phyloP scores from a whole-genome alignment of 2,329 filamentous ascomycete genomes.

The Fusarium penzigii region DNA sequence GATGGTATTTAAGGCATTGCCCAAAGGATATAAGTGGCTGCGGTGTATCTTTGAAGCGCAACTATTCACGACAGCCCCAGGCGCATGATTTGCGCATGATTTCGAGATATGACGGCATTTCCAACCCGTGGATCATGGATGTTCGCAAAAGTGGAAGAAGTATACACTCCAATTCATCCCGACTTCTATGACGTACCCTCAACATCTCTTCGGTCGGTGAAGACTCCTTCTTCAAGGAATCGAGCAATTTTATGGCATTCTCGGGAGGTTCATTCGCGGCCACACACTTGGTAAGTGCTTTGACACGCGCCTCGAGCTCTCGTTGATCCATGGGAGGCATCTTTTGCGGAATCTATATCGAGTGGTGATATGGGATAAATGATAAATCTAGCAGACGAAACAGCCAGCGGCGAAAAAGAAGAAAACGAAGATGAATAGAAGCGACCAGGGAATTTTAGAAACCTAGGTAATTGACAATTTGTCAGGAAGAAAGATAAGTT shows the following conservation, averaged over 20 bases:
- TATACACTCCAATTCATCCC: no score
- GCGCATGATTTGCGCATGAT: neutral
- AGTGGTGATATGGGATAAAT: neutral
- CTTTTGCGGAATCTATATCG: neutral
- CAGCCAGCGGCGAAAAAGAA: slow-evolving; percentile 1
- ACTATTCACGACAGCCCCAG: neutral
- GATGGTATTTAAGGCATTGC: no score
- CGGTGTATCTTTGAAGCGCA: neutral
- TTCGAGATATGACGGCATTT: no score
- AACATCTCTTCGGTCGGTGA: slow-evolving; percentile 87
- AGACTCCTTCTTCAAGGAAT: slow-evolving; percentile 77
- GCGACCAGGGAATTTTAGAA: neutral
- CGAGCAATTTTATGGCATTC: slow-evolving; percentile 72
- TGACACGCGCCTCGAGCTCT: slow-evolving; percentile 75
- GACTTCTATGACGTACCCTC: slow-evolving; percentile 55
- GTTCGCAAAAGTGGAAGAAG: neutral
- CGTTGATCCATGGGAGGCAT: slow-evolving; percentile 69
- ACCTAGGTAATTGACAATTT: neutral
- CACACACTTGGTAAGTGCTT: slow-evolving; percentile 78
- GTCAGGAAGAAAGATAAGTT: slow-evolving; percentile 9
- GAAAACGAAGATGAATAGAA: neutral
- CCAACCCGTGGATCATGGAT: no score
- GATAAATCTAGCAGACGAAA: neutral
- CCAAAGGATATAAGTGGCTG: neutral
- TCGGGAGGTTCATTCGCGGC: slow-evolving; percentile 71